Evolutionary conservation across 208 protist genomes (phyloP), one percentile per base, ranked within the genome.

Genomic region (Spongospora subterranea): DNA sequence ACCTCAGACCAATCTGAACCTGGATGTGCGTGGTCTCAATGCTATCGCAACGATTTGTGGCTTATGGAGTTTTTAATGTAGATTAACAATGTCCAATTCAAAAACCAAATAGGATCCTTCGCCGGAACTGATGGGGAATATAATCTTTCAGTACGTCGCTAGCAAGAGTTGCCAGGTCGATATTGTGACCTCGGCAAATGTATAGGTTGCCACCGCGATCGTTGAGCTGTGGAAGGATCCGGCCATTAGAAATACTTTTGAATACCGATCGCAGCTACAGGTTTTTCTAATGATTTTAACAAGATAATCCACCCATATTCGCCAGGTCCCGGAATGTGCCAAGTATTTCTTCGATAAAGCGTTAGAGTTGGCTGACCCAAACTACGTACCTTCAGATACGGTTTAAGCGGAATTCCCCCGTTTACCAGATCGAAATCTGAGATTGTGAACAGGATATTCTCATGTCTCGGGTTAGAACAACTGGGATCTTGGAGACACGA

Each of bases 401-500:
- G 71, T 82, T 40, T 20, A 20, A 43, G 11, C 35, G 11, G 17
- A 43, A 6, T 35, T 45, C n/a, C 71, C n/a, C 6, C 6, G 71
- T 82, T 20, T 35, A 40, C 35, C n/a, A 40, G 6, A 39, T 17
- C n/a, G 40, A 82, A 20, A 45, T n/a, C 17, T 82, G 71, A 40
- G 6, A 45, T 20, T 13, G 71, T 20, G 6, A 40, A 20, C 71
- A 96, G 89, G 96, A 97, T 91, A 92, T 97, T 24, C 91, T 97
- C 50, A 88, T 93, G 46, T 93, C 93, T 24, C 93, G 96, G 71
- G 92, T 96, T 0, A 95, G 94, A 41, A 97, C 96, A 0, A 97
- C 96, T 39, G 96, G 96, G 77, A 97, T 97, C 39, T 93, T 95
- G 6, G 95, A 97, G 92, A 94, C 93, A 0, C 45, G 94, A n/a